Percentiles rank a stretch among this genome's conserved stretches.
phyloP scores from a whole-genome alignment of 495 filamentous ascomycete genomes.

The Darksidea phi region DNA sequence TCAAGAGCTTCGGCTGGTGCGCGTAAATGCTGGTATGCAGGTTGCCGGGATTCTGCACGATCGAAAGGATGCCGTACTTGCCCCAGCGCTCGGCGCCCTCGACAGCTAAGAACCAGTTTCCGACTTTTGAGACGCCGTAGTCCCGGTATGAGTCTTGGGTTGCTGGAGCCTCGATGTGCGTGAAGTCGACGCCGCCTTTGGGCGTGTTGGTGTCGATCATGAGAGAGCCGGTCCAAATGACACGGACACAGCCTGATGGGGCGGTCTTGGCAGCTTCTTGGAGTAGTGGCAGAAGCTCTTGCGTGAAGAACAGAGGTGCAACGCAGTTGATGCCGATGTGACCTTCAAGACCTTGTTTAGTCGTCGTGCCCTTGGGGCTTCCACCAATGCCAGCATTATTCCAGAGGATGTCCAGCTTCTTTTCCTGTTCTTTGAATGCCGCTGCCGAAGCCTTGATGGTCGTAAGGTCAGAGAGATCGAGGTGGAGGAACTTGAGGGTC shows the following conservation, averaged over 20 bases:
- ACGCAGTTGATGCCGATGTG: constrained; percentile 52
- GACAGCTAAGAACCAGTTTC: constrained; percentile 18
- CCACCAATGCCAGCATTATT: constrained; percentile 6
- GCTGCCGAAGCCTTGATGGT: neutral
- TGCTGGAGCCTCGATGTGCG: neutral
- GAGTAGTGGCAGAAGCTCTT: constrained; percentile 49
- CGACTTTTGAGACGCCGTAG: constrained; percentile 27
- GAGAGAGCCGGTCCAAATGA: constrained; percentile 45
- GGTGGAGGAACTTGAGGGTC: constrained; percentile 15
- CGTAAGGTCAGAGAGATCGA: constrained; percentile 18
- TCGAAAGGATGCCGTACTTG: neutral
- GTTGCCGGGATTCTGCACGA: constrained; percentile 12
- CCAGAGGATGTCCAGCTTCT: constrained; percentile 6
- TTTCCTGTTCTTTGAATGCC: neutral
- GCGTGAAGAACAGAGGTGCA: constrained; percentile 50
- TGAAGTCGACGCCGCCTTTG: constrained; percentile 10
- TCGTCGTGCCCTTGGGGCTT: constrained; percentile 40
- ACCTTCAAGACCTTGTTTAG: constrained; percentile 46
- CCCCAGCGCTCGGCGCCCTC: neutral
- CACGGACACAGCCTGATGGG: constrained; percentile 38
- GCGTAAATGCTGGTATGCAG: constrained; percentile 3
- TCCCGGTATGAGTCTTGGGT: constrained; percentile 4
- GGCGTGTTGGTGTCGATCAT: constrained; percentile 32
- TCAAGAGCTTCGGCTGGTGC: neutral
- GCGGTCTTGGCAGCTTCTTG: constrained; percentile 40